phyloP scores from a whole-genome alignment of 1,284 basidiomycete species.

The Macrocystidia cucumis region DNA sequence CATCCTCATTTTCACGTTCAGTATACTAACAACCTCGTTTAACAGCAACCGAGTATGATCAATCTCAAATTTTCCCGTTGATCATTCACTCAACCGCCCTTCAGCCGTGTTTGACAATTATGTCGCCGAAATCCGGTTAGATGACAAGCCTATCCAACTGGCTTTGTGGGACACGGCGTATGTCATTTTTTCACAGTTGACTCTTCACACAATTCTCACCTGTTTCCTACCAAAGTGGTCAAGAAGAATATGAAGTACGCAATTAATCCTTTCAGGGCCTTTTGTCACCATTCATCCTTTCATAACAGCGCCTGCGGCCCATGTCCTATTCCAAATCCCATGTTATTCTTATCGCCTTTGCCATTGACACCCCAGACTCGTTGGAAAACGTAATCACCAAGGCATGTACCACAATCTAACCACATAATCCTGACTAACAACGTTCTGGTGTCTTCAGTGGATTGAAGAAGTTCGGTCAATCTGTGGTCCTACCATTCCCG shows the following conservation, averaged over 20 bases:
- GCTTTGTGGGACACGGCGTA: constrained; percentile 98
- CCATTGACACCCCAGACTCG: constrained; percentile 94
- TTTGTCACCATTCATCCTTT: constrained; percentile 10
- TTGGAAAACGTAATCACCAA: constrained; percentile 94
- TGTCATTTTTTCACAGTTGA: constrained; percentile 25
- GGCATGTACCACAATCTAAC: constrained; percentile 34
- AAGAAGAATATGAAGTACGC: constrained; percentile 88
- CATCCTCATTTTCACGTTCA: constrained; percentile 10
- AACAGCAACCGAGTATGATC: constrained; percentile 52
- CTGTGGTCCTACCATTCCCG: constrained; percentile 79
- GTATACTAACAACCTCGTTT: constrained; percentile 9
- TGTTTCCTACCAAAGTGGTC: constrained; percentile 49
- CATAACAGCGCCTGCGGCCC: constrained; percentile 74
- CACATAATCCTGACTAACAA: constrained; percentile 9
- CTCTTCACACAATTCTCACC: constrained; percentile 10
- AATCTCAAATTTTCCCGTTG: constrained; percentile 8
- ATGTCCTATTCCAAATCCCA: constrained; percentile 98
- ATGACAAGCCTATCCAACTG: constrained; percentile 94
- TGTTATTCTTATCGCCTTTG: constrained; percentile 96
- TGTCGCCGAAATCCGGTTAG: constrained; percentile 94
- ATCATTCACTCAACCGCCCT: constrained; percentile 8
- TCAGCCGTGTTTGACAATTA: constrained; percentile 96
- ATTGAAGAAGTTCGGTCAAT: constrained; percentile 93
- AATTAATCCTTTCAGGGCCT: constrained; percentile 5
- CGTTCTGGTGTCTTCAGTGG: constrained; percentile 61